Evolutionary conservation across 2,329 filamentous ascomycete genomes (phyloP).

Genomic region (Colletotrichum euphorbiae): DNA sequence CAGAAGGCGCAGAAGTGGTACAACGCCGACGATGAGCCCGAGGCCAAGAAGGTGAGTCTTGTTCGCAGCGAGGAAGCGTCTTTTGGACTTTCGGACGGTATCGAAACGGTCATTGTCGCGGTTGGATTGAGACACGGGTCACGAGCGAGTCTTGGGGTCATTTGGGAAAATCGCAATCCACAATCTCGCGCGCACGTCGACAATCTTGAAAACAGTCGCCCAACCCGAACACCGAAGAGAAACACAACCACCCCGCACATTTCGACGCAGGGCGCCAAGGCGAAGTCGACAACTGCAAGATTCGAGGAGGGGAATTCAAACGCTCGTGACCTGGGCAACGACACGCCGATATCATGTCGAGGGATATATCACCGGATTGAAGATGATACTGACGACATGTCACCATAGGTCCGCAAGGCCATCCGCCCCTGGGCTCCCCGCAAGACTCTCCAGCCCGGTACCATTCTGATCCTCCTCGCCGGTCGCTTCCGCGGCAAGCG

Average conservation of each 20-base stretch:
- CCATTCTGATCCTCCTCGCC: constrained; percentile 98
- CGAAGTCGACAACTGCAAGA: constrained; percentile 10
- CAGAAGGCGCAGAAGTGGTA: constrained; percentile 99
- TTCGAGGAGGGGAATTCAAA: neutral
- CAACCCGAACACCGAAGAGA: neutral
- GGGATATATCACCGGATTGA: neutral
- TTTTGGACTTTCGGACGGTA: neutral
- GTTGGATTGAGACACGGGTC: constrained; percentile 18
- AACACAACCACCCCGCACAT: neutral
- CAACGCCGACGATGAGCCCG: constrained; percentile 89
- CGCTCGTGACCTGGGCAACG: constrained; percentile 28
- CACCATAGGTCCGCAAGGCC: constrained; percentile 88
- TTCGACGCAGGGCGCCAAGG: neutral
- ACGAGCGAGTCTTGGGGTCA: constrained; percentile 21
- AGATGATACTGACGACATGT: constrained; percentile 27
- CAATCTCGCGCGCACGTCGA: constrained; percentile 15
- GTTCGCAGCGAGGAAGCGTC: constrained; percentile 41
- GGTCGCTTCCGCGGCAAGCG: constrained; percentile 99
- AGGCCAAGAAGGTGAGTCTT: constrained; percentile 91
- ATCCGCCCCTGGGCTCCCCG: constrained; percentile 89
- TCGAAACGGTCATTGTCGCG: constrained; percentile 1
- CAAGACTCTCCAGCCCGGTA: constrained; percentile 90
- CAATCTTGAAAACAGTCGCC: neutral
- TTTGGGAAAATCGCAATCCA: constrained; percentile 3
- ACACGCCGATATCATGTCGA: neutral